phyloP scores from a whole-genome alignment of 805 yeast species.

The Sugiyamaella floridensis region DNA sequence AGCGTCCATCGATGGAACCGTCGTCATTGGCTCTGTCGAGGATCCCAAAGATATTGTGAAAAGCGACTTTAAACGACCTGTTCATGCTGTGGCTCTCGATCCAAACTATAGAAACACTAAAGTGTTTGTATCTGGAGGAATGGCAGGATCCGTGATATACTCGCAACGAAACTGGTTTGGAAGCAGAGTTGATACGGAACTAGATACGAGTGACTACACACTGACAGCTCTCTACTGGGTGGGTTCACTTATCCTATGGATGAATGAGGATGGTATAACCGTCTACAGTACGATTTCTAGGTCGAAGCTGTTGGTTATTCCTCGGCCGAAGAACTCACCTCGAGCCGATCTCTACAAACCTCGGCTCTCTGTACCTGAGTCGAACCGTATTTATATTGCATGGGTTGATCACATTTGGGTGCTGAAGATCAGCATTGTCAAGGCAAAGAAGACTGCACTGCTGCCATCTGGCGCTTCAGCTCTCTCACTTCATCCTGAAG shows the following conservation, averaged over 20 bases:
- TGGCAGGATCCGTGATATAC: conserved; percentile 70
- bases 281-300: conserved; percentile 53
- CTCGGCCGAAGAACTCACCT: conserved; percentile 48
- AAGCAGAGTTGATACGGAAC: conserved; percentile 57
- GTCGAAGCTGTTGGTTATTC: conserved; percentile 43
- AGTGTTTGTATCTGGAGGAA: conserved; percentile 81
- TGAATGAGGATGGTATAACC: conserved; percentile 73
- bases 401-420: conserved; percentile 82
- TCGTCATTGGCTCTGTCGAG: conserved; percentile 64
- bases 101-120: conserved; percentile 55
- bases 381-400: conserved; percentile 62
- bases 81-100: conserved; percentile 79
- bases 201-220: conserved; percentile 58
- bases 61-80: conserved; percentile 78
- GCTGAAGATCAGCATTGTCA: conserved; percentile 40
- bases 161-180: conserved; percentile 86
- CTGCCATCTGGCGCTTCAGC: conserved; percentile 12
- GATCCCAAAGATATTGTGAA: conserved; percentile 62
- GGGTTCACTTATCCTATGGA: conserved; percentile 69
- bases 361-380: conserved; percentile 56
- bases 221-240: conserved; percentile 59
- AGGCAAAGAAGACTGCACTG: conserved; percentile 9
- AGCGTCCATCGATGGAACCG: conserved; percentile 91
- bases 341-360: conserved; percentile 85
- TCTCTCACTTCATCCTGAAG: conserved; percentile 17